A percentile compares a stretch with the other conserved stretches of the same genome.
Evolutionary conservation across 371 early-diverging fungal species (phyloP).

Genomic region (Quaeritorhiza haematococci): DNA sequence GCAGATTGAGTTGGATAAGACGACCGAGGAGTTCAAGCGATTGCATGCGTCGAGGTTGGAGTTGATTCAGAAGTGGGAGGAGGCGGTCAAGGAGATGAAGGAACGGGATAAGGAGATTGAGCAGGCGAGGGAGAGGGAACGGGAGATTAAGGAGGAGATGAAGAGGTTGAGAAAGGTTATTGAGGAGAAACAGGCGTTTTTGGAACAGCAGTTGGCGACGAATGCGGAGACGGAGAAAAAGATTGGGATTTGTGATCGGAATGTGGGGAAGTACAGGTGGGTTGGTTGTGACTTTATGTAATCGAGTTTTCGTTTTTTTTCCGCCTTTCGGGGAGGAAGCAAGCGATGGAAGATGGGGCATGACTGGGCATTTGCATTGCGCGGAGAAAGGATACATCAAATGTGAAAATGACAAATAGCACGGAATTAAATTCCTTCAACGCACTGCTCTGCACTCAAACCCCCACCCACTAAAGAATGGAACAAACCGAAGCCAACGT

Average conservation of each 20-base stretch:
- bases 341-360: too few species aligned
- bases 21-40: conserved; percentile 42
- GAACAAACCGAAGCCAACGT: conserved; percentile 31
- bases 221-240: conserved; percentile 44
- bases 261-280: conserved; percentile 39
- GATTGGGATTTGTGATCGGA: conserved; percentile 37
- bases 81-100: conserved; percentile 37
- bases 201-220: conserved; percentile 32
- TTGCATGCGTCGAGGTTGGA: conserved; percentile 48
- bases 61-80: conserved; percentile 48
- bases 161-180: conserved; percentile 27
- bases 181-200: conserved; percentile 40
- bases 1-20: conserved; percentile 50
- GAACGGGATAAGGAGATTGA: conserved; percentile 42
- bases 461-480: conserved; percentile 13
- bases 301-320: not conserved
- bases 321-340: too few species aligned
- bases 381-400: too few species aligned
- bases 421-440: too few species aligned
- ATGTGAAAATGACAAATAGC: too few species aligned
- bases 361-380: too few species aligned
- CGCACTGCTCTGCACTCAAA: not conserved
- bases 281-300: not conserved
- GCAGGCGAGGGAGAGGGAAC: conserved; percentile 28
- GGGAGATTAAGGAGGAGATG: conserved; percentile 35